These are phyloP conservation scores for Ogataea glucozyma DNA, from an alignment of 805 yeast genomes.

Conservation along the genomic window DNA sequence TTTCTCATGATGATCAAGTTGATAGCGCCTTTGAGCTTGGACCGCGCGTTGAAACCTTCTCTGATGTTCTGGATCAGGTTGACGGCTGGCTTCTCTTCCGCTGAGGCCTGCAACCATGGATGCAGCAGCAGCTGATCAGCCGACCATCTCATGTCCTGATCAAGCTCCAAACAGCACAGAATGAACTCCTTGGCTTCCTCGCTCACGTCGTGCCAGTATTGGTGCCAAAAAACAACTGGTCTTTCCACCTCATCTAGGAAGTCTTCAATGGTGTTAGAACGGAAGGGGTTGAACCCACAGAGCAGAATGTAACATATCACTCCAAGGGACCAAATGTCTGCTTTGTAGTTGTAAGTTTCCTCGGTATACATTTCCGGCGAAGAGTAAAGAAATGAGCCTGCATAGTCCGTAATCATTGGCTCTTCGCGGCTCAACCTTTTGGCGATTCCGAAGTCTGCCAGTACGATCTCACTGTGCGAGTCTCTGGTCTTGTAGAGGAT, in stretches of 20 bases:
- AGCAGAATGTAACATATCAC: constrained; percentile 21
- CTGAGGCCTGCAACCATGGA: constrained; percentile 64
- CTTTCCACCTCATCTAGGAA: constrained; percentile 10
- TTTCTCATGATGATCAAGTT: constrained; percentile 77
- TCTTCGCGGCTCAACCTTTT: constrained; percentile 45
- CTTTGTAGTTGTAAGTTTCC: constrained; percentile 37
- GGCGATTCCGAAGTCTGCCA: constrained; percentile 94
- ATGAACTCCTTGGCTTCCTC: constrained; percentile 76
- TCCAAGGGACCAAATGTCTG: constrained; percentile 39
- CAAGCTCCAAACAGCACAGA: constrained; percentile 57
- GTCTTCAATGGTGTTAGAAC: constrained; percentile 26
- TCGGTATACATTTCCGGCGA: constrained; percentile 83
- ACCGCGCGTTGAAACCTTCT: constrained; percentile 72
- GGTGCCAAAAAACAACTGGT: constrained; percentile 10
- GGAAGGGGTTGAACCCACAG: constrained; percentile 19
- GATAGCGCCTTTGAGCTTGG: constrained; percentile 76
- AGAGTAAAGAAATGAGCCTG: constrained; percentile 87
- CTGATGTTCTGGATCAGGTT: constrained; percentile 79
- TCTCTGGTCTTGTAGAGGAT: constrained; percentile 59
- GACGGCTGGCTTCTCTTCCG: constrained; percentile 27
- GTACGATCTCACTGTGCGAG: constrained; percentile 59
- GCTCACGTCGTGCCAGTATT: constrained; percentile 11
- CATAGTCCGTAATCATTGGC: constrained; percentile 19
- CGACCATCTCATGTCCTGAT: constrained; percentile 64
- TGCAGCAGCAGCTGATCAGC: constrained; percentile 60